Evolutionary conservation across 2,329 filamentous ascomycete genomes (phyloP), one percentile per base, ranked within the genome.

Genomic region (Clarireedia hainanense): DNA sequence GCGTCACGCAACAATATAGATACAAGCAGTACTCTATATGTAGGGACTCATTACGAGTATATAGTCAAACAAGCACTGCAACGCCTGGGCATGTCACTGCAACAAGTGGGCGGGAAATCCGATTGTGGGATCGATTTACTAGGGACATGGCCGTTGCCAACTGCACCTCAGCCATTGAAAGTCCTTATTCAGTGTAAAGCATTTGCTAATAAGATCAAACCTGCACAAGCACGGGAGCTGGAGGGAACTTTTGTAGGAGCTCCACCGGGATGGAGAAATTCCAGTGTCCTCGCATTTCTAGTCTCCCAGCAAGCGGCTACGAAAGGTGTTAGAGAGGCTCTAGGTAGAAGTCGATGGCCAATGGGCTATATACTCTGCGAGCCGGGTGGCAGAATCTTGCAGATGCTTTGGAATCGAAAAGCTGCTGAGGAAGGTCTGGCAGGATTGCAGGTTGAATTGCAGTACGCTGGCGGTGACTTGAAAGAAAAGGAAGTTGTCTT

Each of bases 1-100:
- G 84, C 84, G 5, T 61, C 60, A 27, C 78, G 79, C 50, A 76
- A 73, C 0, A 74, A 76, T 0, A 74, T 90, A 23, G 76, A 80
- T 60, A 69, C 73, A 0, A 71, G 69, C 4, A 82, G 79, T 15
- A 83, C 81, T 0, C 76, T 83, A 46, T 91, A 84, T 67, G 74
- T 84, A 43, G 89, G 89, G 61, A 92, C 88, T 0, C 80, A 80
- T 68, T 92, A 88, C 72, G 89, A 94, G 70, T 92, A 92, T 73
- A 82, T 75, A 0, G 80, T 83, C 3, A 77, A 79, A 5, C 67
- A 71, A 4, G 72, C 79, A 1, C 76, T 92, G 0, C 65, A 76
- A 3, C 71, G 72, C 1, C 78, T 87, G 52, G 83, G 84, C 53
- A 88, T 92, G 72, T 70, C 73, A 23, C 75, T 91, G 36, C 74